phyloP scores from a whole-genome alignment of 1,139 yeast species.

The Taphrina flavorubra region DNA sequence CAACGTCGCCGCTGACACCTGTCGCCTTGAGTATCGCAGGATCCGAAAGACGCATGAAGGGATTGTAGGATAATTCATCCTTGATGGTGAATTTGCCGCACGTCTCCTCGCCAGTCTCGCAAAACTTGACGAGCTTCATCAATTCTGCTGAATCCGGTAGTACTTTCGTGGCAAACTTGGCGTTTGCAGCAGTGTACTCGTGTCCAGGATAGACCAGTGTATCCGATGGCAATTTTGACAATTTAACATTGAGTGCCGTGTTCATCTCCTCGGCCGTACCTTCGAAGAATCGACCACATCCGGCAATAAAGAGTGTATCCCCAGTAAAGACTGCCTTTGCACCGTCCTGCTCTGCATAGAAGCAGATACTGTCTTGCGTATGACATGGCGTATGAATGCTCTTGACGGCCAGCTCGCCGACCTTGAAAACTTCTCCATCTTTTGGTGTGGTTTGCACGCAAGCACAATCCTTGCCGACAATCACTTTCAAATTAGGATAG shows the following conservation, averaged over 20 bases:
- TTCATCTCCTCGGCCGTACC: constrained; percentile 82
- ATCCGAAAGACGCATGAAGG: constrained; percentile 79
- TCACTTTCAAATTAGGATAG: constrained; percentile 60
- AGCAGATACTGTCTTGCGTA: constrained; percentile 87
- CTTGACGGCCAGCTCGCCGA: constrained; percentile 71
- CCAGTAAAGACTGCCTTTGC: constrained; percentile 89
- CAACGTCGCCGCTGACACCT: constrained; percentile 56
- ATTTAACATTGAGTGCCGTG: constrained; percentile 62
- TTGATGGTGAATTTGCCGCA: constrained; percentile 84
- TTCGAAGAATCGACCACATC: constrained; percentile 96
- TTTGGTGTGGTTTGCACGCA: constrained; percentile 70
- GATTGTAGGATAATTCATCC: constrained; percentile 83
- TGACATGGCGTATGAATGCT: constrained; percentile 97
- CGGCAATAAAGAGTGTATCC: constrained; percentile 90
- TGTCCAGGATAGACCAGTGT: constrained; percentile 88
- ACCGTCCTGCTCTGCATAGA: constrained; percentile 64
- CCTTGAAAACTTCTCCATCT: constrained; percentile 56
- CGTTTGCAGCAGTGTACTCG: constrained; percentile 86
- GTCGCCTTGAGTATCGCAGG: constrained; percentile 61
- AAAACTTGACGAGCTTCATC: constrained; percentile 60
- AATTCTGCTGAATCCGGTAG: constrained; percentile 60
- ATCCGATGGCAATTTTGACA: constrained; percentile 67
- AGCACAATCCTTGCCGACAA: constrained; percentile 84
- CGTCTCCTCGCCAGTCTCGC: constrained; percentile 66
- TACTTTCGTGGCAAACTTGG: constrained; percentile 72